Evolutionary conservation across 495 filamentous ascomycete species (phyloP), one percentile per base, ranked within the genome.

Genomic region (Annulohypoxylon nitens): DNA sequence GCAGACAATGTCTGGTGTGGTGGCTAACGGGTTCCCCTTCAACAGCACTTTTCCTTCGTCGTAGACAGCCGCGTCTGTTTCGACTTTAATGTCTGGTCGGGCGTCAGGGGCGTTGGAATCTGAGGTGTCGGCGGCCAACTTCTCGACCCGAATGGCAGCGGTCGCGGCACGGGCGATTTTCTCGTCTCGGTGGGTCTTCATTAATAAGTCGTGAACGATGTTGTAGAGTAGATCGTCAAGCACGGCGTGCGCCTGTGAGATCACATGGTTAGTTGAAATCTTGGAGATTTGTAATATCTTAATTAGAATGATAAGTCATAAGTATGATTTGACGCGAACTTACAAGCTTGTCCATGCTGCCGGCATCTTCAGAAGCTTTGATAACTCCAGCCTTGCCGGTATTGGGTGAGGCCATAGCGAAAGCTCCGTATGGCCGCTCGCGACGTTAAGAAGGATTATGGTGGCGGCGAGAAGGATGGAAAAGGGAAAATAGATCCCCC

Each of bases 11-110:
- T 94, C 91, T 64, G 88, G 88, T 26, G 88, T 90, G 10, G 90
- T 93, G 57, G 88, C 86, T 36, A 95, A 81, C 0, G 93, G 92
- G 72, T 94, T 94, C 18, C 91, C 92, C 74, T 91, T 93, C 50
- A 95, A 83, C 37, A 84, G 83, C 3, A 93, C 90, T 75, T 88
- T 89, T 26, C 92, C 91, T 68, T 91, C 88, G 59, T 94, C 89
- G 81, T 90, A 93, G 45, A 89, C 84, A 18, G 92, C 93, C 2
- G 87, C 91, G 1, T 91, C 87, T 1, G 91, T 93, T 70, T 93
- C 90, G 61, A 93, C 84, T 48, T 88, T 83, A 34, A 84, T 78
- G 48, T 86, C 82, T 71, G 84, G 84, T 41, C 77, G 80, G 26
- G 79, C 68, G 55, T 84, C 84, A 18, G 80, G 71, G 7, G 78